phyloP scores from a whole-genome alignment of 2,329 filamentous ascomycete species.

The Clonostachys rosea region DNA sequence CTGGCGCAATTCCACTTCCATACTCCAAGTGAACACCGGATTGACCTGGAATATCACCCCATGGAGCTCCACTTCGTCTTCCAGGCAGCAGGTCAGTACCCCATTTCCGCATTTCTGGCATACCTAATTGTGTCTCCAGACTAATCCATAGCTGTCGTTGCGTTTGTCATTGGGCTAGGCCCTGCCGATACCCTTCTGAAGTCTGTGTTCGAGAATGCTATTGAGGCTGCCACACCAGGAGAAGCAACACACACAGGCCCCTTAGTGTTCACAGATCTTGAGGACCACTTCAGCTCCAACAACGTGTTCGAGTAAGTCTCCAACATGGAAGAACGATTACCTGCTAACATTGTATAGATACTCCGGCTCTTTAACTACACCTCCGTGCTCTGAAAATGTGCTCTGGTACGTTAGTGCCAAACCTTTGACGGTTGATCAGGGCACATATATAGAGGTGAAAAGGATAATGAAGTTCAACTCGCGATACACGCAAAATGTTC shows the following conservation, averaged over 20 bases:
- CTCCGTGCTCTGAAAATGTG: conserved; percentile 51
- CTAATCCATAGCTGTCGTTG: conserved; percentile 20
- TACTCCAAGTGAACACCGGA: conserved; percentile 49
- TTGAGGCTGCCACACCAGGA: conserved; percentile 26
- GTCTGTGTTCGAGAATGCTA: conserved; percentile 24
- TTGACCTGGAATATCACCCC: conserved; percentile 31
- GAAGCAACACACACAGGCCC: conserved; percentile 19
- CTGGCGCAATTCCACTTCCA: conserved; percentile 54
- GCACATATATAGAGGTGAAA: conserved; percentile 43
- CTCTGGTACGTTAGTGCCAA: conserved; percentile 41
- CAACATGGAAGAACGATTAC: conserved; percentile 12
- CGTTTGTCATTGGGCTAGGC: conserved; percentile 25
- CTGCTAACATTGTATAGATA: conserved; percentile 13
- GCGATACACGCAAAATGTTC: conserved; percentile 41
- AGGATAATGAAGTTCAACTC: conserved; percentile 47
- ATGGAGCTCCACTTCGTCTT: conserved; percentile 36
- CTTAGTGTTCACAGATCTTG: conserved; percentile 32
- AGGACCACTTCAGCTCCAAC: conserved; percentile 21
- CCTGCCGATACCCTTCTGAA: conserved; percentile 16
- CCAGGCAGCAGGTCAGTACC: conserved; percentile 16
- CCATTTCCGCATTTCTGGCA: background rate
- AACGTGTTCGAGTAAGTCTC: conserved; percentile 27
- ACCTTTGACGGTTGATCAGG: conserved; percentile 36
- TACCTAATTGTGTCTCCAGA: conserved; percentile 3
- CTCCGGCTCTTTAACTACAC: conserved; percentile 51